Conservation (phyloP, 2,329 filamentous ascomycete genomes). For the Alternaria gansuensis region DNA sequence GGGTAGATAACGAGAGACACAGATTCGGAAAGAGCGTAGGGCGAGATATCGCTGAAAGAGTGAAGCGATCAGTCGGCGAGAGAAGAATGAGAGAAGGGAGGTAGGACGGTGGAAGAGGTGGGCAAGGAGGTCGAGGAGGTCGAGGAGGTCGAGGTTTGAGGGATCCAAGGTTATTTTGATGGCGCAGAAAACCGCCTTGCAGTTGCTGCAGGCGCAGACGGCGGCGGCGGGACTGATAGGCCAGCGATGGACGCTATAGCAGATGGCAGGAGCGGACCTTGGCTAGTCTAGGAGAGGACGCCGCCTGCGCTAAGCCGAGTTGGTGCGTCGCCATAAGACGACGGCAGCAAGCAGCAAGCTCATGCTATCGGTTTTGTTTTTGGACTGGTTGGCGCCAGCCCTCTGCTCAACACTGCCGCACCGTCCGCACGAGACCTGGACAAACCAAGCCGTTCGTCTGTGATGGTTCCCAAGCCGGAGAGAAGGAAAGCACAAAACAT, state of each 20-base stretch:
- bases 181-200: slow-evolving; percentile 30
- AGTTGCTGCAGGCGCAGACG: slow-evolving; percentile 23
- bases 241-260: slow-evolving; percentile 11
- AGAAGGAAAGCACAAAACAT: not conserved
- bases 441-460: slow-evolving; percentile 1
- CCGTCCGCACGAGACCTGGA: slow-evolving; percentile 4
- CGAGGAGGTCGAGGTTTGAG: slow-evolving; percentile 18
- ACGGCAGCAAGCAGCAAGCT: slow-evolving; percentile 15
- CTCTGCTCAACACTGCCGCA: slow-evolving; percentile 6
- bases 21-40: slow-evolving; percentile 51
- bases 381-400: slow-evolving; percentile 14
- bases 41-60: slow-evolving; percentile 68
- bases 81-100: slow-evolving; percentile 36
- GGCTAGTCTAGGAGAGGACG: slow-evolving; percentile 10
- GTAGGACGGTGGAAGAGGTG: slow-evolving; percentile 48
- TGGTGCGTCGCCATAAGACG: slow-evolving; percentile 24
- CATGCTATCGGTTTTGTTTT: slow-evolving; percentile 25
- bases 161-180: slow-evolving; percentile 31
- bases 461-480: slow-evolving; percentile 7
- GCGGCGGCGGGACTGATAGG: not conserved
- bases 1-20: slow-evolving; percentile 36
- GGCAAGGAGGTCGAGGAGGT: slow-evolving; percentile 38
- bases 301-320: slow-evolving; percentile 27
- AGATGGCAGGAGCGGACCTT: slow-evolving; percentile 1
- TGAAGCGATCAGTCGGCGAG: slow-evolving; percentile 64